A percentile compares a stretch with the other conserved stretches of the same genome.
Evolutionary conservation across 108 stramenopile species (phyloP).

Genomic region (Fistulifera pelliculosa): DNA sequence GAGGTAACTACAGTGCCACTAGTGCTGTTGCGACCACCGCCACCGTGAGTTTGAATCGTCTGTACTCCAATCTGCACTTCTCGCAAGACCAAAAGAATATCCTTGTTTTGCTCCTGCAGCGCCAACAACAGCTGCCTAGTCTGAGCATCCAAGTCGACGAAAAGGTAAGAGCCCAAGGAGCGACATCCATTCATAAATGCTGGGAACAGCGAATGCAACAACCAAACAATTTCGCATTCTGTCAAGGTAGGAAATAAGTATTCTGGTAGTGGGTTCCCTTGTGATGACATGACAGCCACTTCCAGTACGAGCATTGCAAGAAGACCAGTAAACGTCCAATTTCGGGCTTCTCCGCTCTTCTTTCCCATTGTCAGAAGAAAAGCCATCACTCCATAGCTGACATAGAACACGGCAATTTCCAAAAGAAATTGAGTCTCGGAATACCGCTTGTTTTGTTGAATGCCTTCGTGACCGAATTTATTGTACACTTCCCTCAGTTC

Average conservation of each 20-base stretch:
- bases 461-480: constrained; percentile 80
- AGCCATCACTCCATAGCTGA: constrained; percentile 91
- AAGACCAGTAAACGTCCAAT: constrained; percentile 89
- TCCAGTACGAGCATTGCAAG: constrained; percentile 90
- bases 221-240: constrained; percentile 82
- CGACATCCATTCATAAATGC: constrained; percentile 98
- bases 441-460: constrained; percentile 85
- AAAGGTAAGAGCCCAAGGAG: constrained; percentile 85
- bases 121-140: constrained; percentile 76
- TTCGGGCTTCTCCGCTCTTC: constrained; percentile 66
- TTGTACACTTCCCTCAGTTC: constrained; percentile 82
- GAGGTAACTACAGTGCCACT: constrained; percentile 13
- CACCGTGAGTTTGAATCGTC: constrained; percentile 52
- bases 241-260: constrained; percentile 86
- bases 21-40: constrained; percentile 32
- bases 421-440: constrained; percentile 80
- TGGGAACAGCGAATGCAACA: constrained; percentile 91
- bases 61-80: constrained; percentile 90
- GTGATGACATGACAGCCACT: constrained; percentile 84
- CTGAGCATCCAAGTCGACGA: constrained; percentile 91
- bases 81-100: constrained; percentile 86
- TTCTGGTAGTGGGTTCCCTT: constrained; percentile 72
- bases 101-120: constrained; percentile 90
- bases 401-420: constrained; percentile 87
- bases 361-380: constrained; percentile 92